Evolutionary conservation across 805 yeast species (phyloP).

Genomic region (Yarrowia bubula): DNA sequence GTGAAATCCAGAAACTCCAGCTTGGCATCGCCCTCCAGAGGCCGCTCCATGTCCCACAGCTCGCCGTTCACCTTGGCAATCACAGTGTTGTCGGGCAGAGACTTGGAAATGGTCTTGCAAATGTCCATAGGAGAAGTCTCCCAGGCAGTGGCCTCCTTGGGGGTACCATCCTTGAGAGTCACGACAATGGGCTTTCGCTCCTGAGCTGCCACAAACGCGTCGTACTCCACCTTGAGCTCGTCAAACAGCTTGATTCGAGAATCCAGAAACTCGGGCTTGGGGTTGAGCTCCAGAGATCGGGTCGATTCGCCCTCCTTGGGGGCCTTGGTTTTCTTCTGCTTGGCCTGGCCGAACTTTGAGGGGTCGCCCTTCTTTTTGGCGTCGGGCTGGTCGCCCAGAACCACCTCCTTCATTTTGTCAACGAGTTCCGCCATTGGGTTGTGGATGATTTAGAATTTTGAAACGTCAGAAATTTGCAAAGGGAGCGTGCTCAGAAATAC

Average conservation of each 20-base stretch:
- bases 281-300: conserved; percentile 44
- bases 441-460: neutral
- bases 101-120: conserved; percentile 79
- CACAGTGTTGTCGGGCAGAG: conserved; percentile 84
- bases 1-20: conserved; percentile 89
- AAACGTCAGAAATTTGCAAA: conserved; percentile 17
- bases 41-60: conserved; percentile 95
- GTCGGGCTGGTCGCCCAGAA: conserved; percentile 4
- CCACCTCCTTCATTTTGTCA: conserved; percentile 24
- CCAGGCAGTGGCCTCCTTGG: conserved; percentile 75
- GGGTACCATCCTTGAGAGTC: conserved; percentile 82
- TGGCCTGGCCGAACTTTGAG: conserved; percentile 12
- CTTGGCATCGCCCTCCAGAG: conserved; percentile 67
- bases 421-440: conserved; percentile 20
- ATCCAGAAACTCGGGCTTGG: conserved; percentile 81
- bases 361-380: conserved; percentile 16
- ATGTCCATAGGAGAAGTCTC: conserved; percentile 88
- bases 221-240: conserved; percentile 71
- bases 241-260: conserved; percentile 78
- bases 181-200: conserved; percentile 65
- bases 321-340: conserved; percentile 27
- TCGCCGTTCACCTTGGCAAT: conserved; percentile 87
- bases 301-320: conserved; percentile 24
- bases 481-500: neutral
- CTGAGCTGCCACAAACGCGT: conserved; percentile 64